phyloP scores from a whole-genome alignment of 306 rosid species.

The Herpetospermum pedunculosum region DNA sequence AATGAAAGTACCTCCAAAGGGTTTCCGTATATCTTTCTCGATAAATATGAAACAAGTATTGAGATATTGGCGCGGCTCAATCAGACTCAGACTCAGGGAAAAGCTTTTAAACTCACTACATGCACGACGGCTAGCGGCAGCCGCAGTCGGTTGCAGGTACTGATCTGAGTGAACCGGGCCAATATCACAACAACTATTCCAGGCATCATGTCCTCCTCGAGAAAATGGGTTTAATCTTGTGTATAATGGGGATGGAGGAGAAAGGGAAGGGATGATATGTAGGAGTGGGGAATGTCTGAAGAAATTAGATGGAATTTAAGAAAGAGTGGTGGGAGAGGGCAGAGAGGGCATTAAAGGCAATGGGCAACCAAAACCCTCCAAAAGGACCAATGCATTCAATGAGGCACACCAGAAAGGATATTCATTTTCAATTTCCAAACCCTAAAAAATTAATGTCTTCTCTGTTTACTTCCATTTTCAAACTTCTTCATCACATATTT shows the following conservation, averaged over 20 bases:
- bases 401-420: background rate
- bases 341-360: background rate
- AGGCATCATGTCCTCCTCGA: background rate
- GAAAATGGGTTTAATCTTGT: background rate
- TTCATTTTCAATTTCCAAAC: too few relatives aligned
- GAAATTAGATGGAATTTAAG: background rate
- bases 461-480: too few relatives aligned
- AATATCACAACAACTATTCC: constrained; percentile 13
- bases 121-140: background rate
- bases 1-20: background rate
- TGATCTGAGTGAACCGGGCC: constrained; percentile 21
- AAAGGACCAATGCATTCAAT: constrained; percentile 11
- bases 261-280: background rate
- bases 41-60: constrained; percentile 9
- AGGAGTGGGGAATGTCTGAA: constrained; percentile 4
- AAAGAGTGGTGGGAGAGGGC: background rate
- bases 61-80: constrained; percentile 29
- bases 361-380: constrained; percentile 10
- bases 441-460: too few relatives aligned
- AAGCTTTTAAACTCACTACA: background rate
- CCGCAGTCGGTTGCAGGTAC: background rate
- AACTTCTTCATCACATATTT: too few relatives aligned
- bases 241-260: background rate
- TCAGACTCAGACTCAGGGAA: background rate
- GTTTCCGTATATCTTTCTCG: background rate